These are phyloP conservation scores for Verbascum thapsus DNA, from an alignment of 257 asterid genomes.

Conservation along the genomic window DNA sequence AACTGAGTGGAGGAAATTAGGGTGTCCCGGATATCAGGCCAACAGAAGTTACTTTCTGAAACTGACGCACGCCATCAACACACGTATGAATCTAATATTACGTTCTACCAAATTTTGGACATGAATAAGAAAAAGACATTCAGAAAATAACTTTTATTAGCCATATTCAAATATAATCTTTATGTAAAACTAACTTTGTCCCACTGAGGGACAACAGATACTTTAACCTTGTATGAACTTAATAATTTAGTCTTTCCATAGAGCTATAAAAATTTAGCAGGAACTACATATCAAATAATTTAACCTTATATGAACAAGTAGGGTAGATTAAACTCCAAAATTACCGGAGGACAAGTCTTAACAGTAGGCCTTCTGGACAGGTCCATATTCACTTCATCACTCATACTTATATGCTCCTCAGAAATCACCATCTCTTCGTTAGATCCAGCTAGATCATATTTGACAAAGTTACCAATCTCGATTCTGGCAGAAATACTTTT, in stretches of 20 bases:
- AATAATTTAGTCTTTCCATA: no score
- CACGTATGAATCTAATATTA: background rate
- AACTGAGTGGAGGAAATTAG: conserved; percentile 19
- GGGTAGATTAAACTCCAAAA: conserved; percentile 28
- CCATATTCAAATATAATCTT: conserved; percentile 17
- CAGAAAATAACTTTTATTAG: background rate
- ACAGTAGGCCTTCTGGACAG: conserved; percentile 49
- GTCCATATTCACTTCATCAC: conserved; percentile 47
- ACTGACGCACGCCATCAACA: no score
- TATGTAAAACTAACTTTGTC: background rate
- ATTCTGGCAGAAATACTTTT: conserved; percentile 68
- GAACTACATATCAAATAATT: conserved; percentile 13
- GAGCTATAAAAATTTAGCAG: conserved; percentile 17
- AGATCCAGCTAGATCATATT: conserved; percentile 45
- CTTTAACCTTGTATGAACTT: no score
- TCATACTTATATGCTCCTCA: conserved; percentile 48
- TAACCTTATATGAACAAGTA: conserved; percentile 31
- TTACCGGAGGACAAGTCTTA: conserved; percentile 83
- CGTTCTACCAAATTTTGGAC: background rate
- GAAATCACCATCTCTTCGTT: conserved; percentile 48
- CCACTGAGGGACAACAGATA: no score
- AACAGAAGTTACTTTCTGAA: conserved; percentile 21
- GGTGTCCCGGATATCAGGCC: conserved; percentile 14
- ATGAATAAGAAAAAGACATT: no score
- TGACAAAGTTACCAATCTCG: conserved; percentile 47